Base-by-base conservation (phyloP, 2,329 filamentous ascomycete genomes). In the Fusarium sp. region DNA sequence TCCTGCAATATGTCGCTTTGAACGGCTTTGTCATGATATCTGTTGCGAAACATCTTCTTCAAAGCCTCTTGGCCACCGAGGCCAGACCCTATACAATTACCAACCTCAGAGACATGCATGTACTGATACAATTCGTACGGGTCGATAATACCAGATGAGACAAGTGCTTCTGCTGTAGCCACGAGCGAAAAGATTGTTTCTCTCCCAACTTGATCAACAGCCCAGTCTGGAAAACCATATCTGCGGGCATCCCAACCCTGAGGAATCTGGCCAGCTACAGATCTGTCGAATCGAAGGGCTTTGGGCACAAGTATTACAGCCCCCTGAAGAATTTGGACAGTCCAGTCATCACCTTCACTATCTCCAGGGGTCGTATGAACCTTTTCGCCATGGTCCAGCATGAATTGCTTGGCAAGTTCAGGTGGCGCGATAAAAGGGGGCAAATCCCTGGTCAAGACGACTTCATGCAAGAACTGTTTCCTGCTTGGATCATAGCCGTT, bases 111-210 rank as follows among this genome's bases (percentile, higher is more conserved):
- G 11, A 54, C 18, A 31, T 54, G 49, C 35, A 54, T 54, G 25
- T 54, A 39, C 49, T 54, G 49, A 39, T 54, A 54, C 10, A 54
- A 12, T 23, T 54, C 49, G 14, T 54, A 54, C 9, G 35, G 35
- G 15, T 54, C 49, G 10, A 39, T 23, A 7, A 54, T 39, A 18
- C 49, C 35, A 54, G 49, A 39, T 18, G 49, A 54, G 3, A 54
- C 2, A 0, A 54, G 49, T 7, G 49, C 12, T 18, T 54, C 49
- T 7, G 35, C 23, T 39, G 23, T 29, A 23, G 49, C 18, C 10
- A 54, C 49, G 10, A 54, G 35, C 3, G 49, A 10, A 29, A 54
- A 54, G 7, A 54, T 4, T n/a, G 49, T 39, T n/a, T 29, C 49
- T 39, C 49, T 37, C 8, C 35, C 35, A 14, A 37, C 15, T 10